phyloP scores from a whole-genome alignment of 2,329 filamentous ascomycete genomes.

The Cadophora malorum region DNA sequence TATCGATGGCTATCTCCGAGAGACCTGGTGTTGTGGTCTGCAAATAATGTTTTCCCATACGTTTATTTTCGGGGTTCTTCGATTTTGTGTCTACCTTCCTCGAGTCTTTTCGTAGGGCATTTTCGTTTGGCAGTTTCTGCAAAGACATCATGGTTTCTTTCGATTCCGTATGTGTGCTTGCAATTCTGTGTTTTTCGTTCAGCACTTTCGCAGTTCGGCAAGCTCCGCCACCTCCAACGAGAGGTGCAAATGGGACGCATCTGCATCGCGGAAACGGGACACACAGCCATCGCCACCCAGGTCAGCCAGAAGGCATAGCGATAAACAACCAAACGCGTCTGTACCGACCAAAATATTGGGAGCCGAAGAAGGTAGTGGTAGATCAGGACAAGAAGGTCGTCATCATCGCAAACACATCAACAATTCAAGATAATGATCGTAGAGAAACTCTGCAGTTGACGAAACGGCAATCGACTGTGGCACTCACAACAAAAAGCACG shows the following conservation, averaged over 20 bases:
- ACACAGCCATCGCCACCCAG: neutral
- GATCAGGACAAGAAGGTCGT: slow-evolving; percentile 14
- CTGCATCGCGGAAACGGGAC: neutral
- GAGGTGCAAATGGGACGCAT: neutral
- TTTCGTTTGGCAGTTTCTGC: neutral
- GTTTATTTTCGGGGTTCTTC: neutral
- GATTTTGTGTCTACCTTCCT: neutral
- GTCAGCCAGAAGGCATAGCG: slow-evolving; percentile 9
- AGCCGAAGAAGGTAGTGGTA: slow-evolving; percentile 4
- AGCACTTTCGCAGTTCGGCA: neutral
- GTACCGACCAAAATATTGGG: slow-evolving; percentile 8
- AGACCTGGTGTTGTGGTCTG: neutral
- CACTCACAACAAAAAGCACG: slow-evolving; percentile 46
- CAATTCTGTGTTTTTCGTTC: neutral
- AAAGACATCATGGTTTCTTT: neutral
- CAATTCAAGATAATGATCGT: slow-evolving; percentile 5
- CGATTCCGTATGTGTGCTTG: neutral
- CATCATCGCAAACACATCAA: slow-evolving; percentile 19
- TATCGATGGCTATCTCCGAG: slow-evolving; percentile 18
- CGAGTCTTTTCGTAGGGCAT: neutral
- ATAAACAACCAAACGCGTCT: slow-evolving; percentile 20
- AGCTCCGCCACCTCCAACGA: neutral
- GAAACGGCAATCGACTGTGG: slow-evolving; percentile 7
- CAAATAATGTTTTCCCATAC: neutral
- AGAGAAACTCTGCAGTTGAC: slow-evolving; percentile 17